phyloP scores from a whole-genome alignment of 805 yeast genomes.

The Saturnispora halmiae region DNA sequence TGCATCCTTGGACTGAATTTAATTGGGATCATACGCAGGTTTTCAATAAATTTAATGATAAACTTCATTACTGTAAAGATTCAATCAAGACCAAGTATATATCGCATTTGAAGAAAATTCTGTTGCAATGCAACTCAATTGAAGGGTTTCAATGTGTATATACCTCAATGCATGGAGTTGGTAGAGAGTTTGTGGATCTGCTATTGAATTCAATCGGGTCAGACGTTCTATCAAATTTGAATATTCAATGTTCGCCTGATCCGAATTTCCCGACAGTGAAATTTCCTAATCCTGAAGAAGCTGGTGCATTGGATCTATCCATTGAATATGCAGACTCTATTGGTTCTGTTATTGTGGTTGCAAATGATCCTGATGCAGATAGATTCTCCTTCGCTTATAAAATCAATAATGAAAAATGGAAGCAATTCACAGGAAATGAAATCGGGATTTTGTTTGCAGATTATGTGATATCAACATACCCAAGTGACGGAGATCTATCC shows the following conservation, averaged over 20 bases:
- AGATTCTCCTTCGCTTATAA: conserved; percentile 77
- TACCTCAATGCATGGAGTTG: conserved; percentile 97
- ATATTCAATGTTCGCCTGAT: conserved; percentile 65
- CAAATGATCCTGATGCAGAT: conserved; percentile 97
- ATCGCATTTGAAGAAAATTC: conserved; percentile 19
- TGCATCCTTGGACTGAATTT: conserved; percentile 49
- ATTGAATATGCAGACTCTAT: conserved; percentile 47
- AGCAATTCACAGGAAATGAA: conserved; percentile 84
- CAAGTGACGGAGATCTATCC: conserved; percentile 16
- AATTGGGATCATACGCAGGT: conserved; percentile 28
- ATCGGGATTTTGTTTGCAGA: conserved; percentile 79
- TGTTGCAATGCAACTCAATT: conserved; percentile 27
- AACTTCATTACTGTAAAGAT: conserved; percentile 34
- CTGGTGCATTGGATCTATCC: conserved; percentile 78
- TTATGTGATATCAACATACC: conserved; percentile 33
- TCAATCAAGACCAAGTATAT: conserved; percentile 38
- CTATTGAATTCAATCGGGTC: conserved; percentile 28
- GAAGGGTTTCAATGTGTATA: conserved; percentile 52
- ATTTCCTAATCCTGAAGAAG: conserved; percentile 95
- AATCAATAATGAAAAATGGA: conserved; percentile 46
- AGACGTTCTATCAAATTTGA: conserved; percentile 20
- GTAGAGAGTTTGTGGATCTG: conserved; percentile 47
- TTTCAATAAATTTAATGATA: conserved; percentile 14
- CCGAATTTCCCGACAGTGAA: conserved; percentile 78
- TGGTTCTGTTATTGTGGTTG: conserved; percentile 50